A percentile compares a stretch with the other conserved stretches of the same genome.
Conservation (phyloP, 495 filamentous ascomycete genomes). For the Pseudoneurospora amorphoporcata region DNA sequence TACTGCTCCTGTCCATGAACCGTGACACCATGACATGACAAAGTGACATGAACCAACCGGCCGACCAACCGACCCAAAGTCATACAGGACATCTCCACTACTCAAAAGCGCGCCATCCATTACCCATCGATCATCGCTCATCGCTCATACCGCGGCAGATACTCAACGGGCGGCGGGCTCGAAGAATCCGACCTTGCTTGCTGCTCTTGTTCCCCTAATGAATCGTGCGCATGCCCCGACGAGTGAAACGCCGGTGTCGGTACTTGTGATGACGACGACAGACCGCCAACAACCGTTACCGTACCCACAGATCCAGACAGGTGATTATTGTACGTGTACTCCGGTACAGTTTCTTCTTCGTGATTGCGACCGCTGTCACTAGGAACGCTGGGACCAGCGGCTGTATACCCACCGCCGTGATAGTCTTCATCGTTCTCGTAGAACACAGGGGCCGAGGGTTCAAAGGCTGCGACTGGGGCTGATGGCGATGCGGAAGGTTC, state of each 20-base stretch:
- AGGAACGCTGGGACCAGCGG: background rate
- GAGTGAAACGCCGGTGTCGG: background rate
- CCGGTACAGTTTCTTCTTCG: background rate
- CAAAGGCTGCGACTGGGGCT: slow-evolving; percentile 11
- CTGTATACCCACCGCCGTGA: background rate
- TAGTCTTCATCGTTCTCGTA: slow-evolving; percentile 51
- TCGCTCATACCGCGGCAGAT: background rate
- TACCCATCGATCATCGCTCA: background rate
- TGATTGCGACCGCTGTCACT: background rate
- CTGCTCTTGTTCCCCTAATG: background rate
- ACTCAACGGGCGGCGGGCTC: background rate
- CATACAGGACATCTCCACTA: background rate
- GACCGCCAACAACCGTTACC: background rate
- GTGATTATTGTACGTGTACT: background rate
- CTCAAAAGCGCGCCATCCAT: background rate
- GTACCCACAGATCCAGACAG: background rate
- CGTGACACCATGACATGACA: background rate
- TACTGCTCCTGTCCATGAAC: background rate
- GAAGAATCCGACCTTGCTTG: background rate
- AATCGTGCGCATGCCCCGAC: background rate
- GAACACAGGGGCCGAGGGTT: slow-evolving; percentile 58
- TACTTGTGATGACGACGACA: background rate
- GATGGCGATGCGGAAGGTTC: slow-evolving; percentile 8
- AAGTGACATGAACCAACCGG: background rate
- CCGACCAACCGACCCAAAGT: background rate